A percentile compares a stretch with the other conserved stretches of the same genome.
Conservation (phyloP, 1,284 basidiomycete genomes). For the Puccinia polysora region DNA sequence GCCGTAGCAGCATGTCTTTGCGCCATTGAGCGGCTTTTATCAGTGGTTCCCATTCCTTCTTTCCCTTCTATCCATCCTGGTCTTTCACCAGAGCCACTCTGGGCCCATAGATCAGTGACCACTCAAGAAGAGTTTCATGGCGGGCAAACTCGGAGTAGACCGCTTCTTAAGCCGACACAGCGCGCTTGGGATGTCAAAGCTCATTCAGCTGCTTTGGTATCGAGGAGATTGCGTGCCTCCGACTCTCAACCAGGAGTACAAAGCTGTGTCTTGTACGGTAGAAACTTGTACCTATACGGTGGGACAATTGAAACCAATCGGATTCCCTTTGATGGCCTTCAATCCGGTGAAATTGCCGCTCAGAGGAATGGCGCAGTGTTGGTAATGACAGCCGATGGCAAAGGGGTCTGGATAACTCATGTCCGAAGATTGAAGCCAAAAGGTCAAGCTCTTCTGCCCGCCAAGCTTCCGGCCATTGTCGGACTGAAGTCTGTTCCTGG, state of each 20-base stretch:
- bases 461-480: slow-evolving; percentile 55
- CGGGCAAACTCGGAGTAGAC: slow-evolving; percentile 53
- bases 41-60: slow-evolving; percentile 31
- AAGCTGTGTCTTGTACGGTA: slow-evolving; percentile 45
- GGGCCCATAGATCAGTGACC: slow-evolving; percentile 50
- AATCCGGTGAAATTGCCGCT: slow-evolving; percentile 54
- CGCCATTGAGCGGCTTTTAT: slow-evolving; percentile 53
- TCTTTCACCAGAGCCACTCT: not conserved
- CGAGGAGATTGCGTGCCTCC: slow-evolving; percentile 53
- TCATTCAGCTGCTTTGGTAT: slow-evolving; percentile 54
- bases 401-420: slow-evolving; percentile 56
- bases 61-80: slow-evolving; percentile 26
- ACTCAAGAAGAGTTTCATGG: slow-evolving; percentile 53
- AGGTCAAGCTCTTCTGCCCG: slow-evolving; percentile 52
- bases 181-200: slow-evolving; percentile 50
- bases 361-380: slow-evolving; percentile 55
- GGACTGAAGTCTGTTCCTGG: slow-evolving; percentile 51
- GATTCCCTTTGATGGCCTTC: slow-evolving; percentile 47
- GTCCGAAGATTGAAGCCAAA: slow-evolving; percentile 55
- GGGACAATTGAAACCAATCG: slow-evolving; percentile 52
- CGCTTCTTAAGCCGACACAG: slow-evolving; percentile 53
- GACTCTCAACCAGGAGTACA: slow-evolving; percentile 57
- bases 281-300: slow-evolving; percentile 54
- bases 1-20: slow-evolving; percentile 54
- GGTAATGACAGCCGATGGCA: slow-evolving; percentile 53